Percentiles rank a stretch among this genome's conserved stretches.
Conservation (phyloP, 257 asterid species). For the Plectranthus barbatus region DNA sequence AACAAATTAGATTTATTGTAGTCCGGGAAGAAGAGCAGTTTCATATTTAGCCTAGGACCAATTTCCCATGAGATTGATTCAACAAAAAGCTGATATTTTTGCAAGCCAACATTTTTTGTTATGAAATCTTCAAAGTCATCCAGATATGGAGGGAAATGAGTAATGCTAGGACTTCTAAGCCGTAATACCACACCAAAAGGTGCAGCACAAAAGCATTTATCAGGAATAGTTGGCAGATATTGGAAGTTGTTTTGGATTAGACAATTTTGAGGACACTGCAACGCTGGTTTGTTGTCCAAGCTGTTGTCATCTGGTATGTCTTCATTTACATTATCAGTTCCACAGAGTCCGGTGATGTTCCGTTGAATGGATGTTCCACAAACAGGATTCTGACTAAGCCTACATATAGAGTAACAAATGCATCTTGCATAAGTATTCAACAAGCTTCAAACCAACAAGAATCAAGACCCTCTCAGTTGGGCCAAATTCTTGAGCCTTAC, state of each 20-base stretch:
- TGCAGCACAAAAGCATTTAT: constrained; percentile 38
- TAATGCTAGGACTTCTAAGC: constrained; percentile 50
- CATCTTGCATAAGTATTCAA: neutral
- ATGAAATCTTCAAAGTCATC: constrained; percentile 17
- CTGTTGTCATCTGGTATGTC: constrained; percentile 3
- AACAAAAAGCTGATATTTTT: constrained; percentile 21
- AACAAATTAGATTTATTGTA: constrained; percentile 14
- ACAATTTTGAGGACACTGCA: constrained; percentile 31
- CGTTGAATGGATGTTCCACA: constrained; percentile 29
- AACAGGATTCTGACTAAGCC: constrained; percentile 41
- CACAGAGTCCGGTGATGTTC: constrained; percentile 30
- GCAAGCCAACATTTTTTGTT: constrained; percentile 10
- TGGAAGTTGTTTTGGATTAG: constrained; percentile 2
- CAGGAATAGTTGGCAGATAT: constrained; percentile 32
- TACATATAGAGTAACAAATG: constrained; percentile 8
- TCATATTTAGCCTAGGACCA: constrained; percentile 47
- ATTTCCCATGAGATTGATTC: constrained; percentile 37
- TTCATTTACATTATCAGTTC: constrained; percentile 17
- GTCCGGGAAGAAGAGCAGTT: constrained; percentile 32
- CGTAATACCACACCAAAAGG: constrained; percentile 46
- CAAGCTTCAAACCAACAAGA: neutral
- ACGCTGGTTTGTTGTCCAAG: constrained; percentile 22
- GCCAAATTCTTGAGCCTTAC: constrained; percentile 15
- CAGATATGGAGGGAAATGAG: constrained; percentile 26
- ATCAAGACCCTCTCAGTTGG: neutral